A percentile compares a stretch with the other conserved stretches of the same genome.
Conservation (phyloP, 108 stramenopile species). For the Seminavis robusta region DNA sequence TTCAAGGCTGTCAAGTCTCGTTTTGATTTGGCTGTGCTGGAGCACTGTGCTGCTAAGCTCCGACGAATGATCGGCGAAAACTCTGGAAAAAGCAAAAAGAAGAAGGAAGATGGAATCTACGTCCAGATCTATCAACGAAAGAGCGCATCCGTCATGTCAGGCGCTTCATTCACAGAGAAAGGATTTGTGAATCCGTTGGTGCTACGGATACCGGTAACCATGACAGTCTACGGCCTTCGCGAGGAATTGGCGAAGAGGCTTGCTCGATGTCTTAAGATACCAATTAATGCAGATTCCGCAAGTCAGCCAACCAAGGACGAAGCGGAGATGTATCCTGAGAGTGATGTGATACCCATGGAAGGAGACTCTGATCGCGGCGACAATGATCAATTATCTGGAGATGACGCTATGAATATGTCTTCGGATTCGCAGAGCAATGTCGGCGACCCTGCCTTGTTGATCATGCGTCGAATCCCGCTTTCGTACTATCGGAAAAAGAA, state of each 20-base stretch:
- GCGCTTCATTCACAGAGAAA: slow-evolving; percentile 5
- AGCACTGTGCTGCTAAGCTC: slow-evolving; percentile 46
- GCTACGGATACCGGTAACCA: slow-evolving; percentile 47
- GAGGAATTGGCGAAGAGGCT: slow-evolving; percentile 40
- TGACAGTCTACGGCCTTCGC: slow-evolving; percentile 64
- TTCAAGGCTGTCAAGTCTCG: slow-evolving; percentile 46
- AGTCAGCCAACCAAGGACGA: too few species aligned
- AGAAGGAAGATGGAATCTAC: slow-evolving; percentile 43
- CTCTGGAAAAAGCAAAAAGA: slow-evolving; percentile 13
- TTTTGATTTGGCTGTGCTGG: slow-evolving; percentile 61
- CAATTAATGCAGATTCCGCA: too few species aligned
- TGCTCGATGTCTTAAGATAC: slow-evolving; percentile 16
- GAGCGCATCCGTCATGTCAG: neutral
- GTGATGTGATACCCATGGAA: too few species aligned
- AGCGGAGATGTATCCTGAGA: too few species aligned
- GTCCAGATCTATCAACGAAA: slow-evolving; percentile 51
- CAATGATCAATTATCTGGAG: too few species aligned
- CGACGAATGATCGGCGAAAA: slow-evolving; percentile 21
- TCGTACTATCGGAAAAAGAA: slow-evolving; percentile 33
- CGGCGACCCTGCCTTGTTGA: too few species aligned
- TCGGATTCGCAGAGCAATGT: slow-evolving; percentile 40
- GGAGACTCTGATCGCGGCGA: too few species aligned
- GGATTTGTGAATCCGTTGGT: slow-evolving; percentile 36
- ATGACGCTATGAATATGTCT: too few species aligned
- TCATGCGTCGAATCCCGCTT: slow-evolving; percentile 58